These are phyloP conservation scores for Penicillium nordicum DNA, from an alignment of 2,329 filamentous ascomycete genomes.

Conservation along the genomic window DNA sequence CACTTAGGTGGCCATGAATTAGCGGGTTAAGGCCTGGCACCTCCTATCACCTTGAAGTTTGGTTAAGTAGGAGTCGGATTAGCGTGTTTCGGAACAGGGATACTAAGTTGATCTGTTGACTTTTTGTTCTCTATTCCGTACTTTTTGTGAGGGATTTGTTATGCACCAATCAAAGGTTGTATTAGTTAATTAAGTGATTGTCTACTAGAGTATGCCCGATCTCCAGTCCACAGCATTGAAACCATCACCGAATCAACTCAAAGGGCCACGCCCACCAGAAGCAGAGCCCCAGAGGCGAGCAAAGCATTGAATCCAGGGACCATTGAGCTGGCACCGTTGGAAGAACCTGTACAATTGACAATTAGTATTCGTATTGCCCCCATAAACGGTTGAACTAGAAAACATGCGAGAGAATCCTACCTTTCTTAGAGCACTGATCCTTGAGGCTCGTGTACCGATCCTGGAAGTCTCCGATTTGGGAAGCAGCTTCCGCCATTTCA, in stretches of 20 bases:
- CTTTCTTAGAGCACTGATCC: not conserved
- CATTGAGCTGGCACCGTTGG: not conserved
- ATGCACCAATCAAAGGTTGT: not conserved
- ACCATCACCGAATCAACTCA: not conserved
- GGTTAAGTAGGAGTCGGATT: too few relatives aligned
- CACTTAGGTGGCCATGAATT: too few relatives aligned
- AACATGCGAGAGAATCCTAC: not conserved
- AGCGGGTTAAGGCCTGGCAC: too few relatives aligned
- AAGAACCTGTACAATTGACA: not conserved
- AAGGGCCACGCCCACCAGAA: not conserved
- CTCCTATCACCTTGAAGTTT: too few relatives aligned
- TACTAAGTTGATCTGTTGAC: too few relatives aligned
- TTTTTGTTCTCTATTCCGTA: not conserved
- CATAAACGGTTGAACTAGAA: not conserved
- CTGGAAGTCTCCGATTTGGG: not conserved
- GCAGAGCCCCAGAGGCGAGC: conserved; percentile 5
- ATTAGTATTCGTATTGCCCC: not conserved
- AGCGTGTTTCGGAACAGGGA: too few relatives aligned
- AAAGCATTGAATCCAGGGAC: not conserved
- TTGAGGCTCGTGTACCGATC: not conserved
- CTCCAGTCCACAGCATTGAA: not conserved
- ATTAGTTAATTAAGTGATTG: not conserved
- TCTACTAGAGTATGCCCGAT: not conserved
- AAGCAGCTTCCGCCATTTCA: not conserved
- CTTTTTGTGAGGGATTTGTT: not conserved